phyloP scores from a whole-genome alignment of 1,284 basidiomycete genomes.

The Microbotryum scabiosae region DNA sequence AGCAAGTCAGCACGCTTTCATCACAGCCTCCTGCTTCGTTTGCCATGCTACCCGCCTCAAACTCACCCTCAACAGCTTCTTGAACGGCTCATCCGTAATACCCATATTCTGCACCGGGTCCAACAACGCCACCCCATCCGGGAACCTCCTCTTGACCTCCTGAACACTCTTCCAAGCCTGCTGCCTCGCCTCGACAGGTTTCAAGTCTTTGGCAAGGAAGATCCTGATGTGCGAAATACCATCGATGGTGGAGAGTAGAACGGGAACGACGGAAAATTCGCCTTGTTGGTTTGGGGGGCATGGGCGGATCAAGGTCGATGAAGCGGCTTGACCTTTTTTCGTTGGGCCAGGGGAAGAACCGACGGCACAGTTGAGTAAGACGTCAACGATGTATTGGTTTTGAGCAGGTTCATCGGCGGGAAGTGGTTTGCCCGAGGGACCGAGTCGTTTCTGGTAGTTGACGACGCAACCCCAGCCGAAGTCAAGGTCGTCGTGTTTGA shows the following conservation, averaged over 20 bases:
- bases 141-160: slow-evolving; percentile 84
- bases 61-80: slow-evolving; percentile 66
- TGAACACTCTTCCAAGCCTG: slow-evolving; percentile 80
- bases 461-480: slow-evolving; percentile 96
- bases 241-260: slow-evolving; percentile 78
- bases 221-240: slow-evolving; percentile 80
- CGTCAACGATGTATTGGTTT: slow-evolving; percentile 86
- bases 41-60: too few relatives aligned
- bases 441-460: slow-evolving; percentile 73
- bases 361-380: slow-evolving; percentile 72
- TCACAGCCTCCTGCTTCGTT: neutral
- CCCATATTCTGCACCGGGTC: slow-evolving; percentile 95
- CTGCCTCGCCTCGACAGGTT: slow-evolving; percentile 64
- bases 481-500: slow-evolving; percentile 76
- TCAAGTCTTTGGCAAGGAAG: slow-evolving; percentile 81
- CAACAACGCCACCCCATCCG: slow-evolving; percentile 73
- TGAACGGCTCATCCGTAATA: slow-evolving; percentile 90
- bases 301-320: slow-evolving; percentile 62
- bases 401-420: slow-evolving; percentile 66
- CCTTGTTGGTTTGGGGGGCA: slow-evolving; percentile 60
- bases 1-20: neutral
- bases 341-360: slow-evolving; percentile 61
- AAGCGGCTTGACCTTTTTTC: slow-evolving; percentile 38
- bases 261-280: slow-evolving; percentile 76
- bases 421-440: slow-evolving; percentile 39